These are phyloP conservation scores for Vitis riparia DNA, from an alignment of 164 flowering plant genomes.

Conservation along the genomic window DNA sequence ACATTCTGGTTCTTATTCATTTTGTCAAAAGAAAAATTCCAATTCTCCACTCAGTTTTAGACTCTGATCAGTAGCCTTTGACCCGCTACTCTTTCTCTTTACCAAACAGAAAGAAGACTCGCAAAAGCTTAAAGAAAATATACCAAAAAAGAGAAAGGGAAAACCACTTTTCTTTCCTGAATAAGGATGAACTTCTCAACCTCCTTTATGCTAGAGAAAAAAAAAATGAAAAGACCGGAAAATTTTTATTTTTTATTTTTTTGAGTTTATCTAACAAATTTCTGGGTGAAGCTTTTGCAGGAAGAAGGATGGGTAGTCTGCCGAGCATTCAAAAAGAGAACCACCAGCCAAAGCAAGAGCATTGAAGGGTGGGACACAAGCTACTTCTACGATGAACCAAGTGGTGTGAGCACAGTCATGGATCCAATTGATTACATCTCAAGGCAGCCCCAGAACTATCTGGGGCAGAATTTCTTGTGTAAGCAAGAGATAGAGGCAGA, in stretches of 20 bases:
- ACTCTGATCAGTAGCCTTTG: background rate
- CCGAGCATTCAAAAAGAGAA: slow-evolving; percentile 83
- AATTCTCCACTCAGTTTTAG: slow-evolving; percentile 6
- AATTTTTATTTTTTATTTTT: background rate
- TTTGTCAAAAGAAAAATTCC: slow-evolving; percentile 31
- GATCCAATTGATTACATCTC: slow-evolving; percentile 53
- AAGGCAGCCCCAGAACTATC: slow-evolving; percentile 32
- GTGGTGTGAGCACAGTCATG: slow-evolving; percentile 43
- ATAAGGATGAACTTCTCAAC: background rate
- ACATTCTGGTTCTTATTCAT: slow-evolving; percentile 4
- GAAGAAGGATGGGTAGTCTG: slow-evolving; percentile 99
- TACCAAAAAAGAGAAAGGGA: background rate
- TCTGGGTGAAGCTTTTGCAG: slow-evolving; percentile 35
- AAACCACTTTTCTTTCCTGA: background rate
- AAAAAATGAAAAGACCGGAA: background rate
- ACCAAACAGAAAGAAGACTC: slow-evolving; percentile 15
- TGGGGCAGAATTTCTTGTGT: slow-evolving; percentile 40
- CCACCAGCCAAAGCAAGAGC: slow-evolving; percentile 44
- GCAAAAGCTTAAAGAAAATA: background rate
- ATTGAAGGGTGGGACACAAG: slow-evolving; percentile 56
- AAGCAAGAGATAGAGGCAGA: slow-evolving; percentile 69
- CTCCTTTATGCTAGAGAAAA: background rate
- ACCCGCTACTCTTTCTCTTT: slow-evolving; percentile 13
- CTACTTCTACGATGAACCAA: slow-evolving; percentile 66
- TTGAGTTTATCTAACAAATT: background rate